A percentile compares a stretch with the other conserved stretches of the same genome.
Evolutionary conservation across 345 rosid genomes (phyloP).

Genomic region (Stellera chamaejasme): DNA sequence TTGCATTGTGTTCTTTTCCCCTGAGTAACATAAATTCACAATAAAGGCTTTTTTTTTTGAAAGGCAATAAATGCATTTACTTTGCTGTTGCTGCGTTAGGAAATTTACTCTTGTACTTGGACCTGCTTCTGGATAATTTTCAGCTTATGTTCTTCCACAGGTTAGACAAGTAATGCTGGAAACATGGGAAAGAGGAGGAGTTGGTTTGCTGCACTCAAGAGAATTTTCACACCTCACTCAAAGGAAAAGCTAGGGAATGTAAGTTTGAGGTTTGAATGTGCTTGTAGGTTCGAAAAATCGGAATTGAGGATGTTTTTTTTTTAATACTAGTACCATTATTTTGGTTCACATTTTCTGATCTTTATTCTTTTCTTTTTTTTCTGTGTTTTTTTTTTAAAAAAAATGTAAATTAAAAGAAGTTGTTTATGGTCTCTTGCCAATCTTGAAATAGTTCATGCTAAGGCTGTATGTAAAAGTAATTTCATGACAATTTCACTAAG

Average conservation of each 20-base stretch:
- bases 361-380: neutral
- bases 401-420: neutral
- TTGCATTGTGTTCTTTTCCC: neutral
- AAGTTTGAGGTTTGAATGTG: slow-evolving; percentile 18
- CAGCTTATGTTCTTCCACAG: slow-evolving; percentile 20
- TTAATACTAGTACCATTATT: too few relatives aligned
- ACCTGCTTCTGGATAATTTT: slow-evolving; percentile 15
- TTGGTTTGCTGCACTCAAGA: slow-evolving; percentile 95
- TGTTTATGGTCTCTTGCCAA: neutral
- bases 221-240: slow-evolving; percentile 57
- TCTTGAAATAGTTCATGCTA: neutral
- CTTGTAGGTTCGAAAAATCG: too few relatives aligned
- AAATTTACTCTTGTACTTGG: slow-evolving; percentile 3
- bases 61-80: neutral
- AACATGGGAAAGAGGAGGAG: slow-evolving; percentile 91
- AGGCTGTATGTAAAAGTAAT: neutral
- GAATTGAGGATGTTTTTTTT: neutral
- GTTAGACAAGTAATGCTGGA: slow-evolving; percentile 50
- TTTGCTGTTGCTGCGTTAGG: neutral
- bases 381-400: neutral
- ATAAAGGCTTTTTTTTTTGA: too few relatives aligned
- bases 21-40: neutral
- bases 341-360: neutral
- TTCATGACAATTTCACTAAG: neutral
- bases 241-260: slow-evolving; percentile 69